These are phyloP conservation scores for Isochrysis galbana DNA, from an alignment of 78 protist genomes.

Conservation along the genomic window DNA sequence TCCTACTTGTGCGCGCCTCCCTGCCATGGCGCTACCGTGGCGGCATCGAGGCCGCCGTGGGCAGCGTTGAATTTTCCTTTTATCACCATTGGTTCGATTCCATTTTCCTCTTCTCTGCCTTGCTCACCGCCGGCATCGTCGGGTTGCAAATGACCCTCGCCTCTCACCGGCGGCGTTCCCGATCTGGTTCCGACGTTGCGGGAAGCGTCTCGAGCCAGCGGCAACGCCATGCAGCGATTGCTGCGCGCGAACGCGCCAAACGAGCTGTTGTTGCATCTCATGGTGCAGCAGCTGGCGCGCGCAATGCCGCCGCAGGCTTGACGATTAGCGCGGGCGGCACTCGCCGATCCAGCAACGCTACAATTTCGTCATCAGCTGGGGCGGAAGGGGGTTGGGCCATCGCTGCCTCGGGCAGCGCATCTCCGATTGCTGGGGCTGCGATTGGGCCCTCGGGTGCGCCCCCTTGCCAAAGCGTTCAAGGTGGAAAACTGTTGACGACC, in stretches of 20 bases:
- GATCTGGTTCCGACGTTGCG: background rate
- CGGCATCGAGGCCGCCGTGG: slow-evolving; percentile 50
- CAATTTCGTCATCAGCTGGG: too few species aligned
- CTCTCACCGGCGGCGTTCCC: background rate
- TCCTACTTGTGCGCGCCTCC: slow-evolving; percentile 76
- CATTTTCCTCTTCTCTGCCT: slow-evolving; percentile 55
- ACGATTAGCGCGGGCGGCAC: background rate
- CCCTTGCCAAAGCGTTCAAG: too few species aligned
- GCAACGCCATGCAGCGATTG: background rate
- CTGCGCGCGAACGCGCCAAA: background rate
- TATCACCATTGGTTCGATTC: slow-evolving; percentile 85
- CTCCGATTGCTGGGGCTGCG: too few species aligned
- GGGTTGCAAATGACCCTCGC: background rate
- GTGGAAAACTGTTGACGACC: too few species aligned
- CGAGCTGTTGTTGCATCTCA: background rate
- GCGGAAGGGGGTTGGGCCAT: background rate
- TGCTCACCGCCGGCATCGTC: background rate
- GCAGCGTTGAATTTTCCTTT: slow-evolving; percentile 73
- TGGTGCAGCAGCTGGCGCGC: background rate
- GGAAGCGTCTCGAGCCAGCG: background rate
- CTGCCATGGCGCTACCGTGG: slow-evolving; percentile 57
- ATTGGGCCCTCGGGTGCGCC: too few species aligned
- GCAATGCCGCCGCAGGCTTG: background rate
- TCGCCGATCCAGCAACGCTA: background rate
- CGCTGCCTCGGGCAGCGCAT: background rate